Evolutionary conservation across 108 stramenopile genomes (phyloP), one percentile per base, ranked within the genome.

Genomic region (Cyclotella cryptica): DNA sequence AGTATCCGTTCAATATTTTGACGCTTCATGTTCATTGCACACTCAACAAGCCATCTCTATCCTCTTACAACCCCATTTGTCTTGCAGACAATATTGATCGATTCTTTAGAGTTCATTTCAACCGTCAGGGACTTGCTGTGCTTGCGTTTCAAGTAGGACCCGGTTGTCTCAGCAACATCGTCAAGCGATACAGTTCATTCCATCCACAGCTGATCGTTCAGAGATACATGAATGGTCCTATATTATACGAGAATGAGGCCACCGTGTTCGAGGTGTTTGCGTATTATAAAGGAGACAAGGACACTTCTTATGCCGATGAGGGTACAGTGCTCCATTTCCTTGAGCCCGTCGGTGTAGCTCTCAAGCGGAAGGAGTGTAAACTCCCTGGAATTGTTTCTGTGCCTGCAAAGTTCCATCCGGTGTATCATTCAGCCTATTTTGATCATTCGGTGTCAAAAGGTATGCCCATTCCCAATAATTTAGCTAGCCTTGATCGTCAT

Each of bases 381-480:
- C 82, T 94, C 15, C 93, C 96, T 12, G 96, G 96, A 0, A 74
- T 96, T 46, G 54, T 30, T 7, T 51, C 63, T 13, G 83, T 93
- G 29, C 73, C 83, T 29, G 93, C 96, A 4, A 65, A 63, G 41
- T 96, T 96, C 73, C 86, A 86, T 73, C 51, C 69, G 3, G 67
- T 67, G 13, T 81, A 75, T 51, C 76, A 81, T 19, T 62, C 90
- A 3, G 92, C 93, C 15, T 96, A 94, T 78, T 91, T 86, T 58
- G 96, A 96, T 67, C 96, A 96, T 72, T 96, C 93, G 96, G 96
- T 92, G 6, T 86, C 84, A 46, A 87, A 87, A 59, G 78, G 74
- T 75, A 29, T 46, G 65, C 29, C 10, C 4, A 0, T 22, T n/a
- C n/a, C n/a, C n/a, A n/a, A n/a, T n/a, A n/a, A n/a, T n/a, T n/a